Evolutionary conservation across 2,329 filamentous ascomycete species (phyloP), one percentile per base, ranked within the genome.

Genomic region (Aspergillus awamori): DNA sequence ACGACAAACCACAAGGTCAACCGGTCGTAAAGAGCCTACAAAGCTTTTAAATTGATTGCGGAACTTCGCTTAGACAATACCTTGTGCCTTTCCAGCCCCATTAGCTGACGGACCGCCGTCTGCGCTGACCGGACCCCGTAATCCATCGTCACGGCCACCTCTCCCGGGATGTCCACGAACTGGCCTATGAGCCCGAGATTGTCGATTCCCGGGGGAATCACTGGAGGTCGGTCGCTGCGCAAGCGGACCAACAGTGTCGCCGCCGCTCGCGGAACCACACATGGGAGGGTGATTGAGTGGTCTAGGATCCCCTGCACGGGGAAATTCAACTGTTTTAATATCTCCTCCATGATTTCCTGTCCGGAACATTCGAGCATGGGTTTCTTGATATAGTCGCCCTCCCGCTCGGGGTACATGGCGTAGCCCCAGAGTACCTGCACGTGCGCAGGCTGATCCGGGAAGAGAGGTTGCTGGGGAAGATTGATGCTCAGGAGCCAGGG

Each of bases 391-490:
- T 69, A 77, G 58, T 76, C 70, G 5, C 79, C 79, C 5, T 65
- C 59, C 28, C 66, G 63, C 8, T 74, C 72, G 0, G 78, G 75
- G 28, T 74, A 73, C n/a, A 80, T 69, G 1, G 73, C 75, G 57
- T 77, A 80, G 6, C 78, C 76, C 76, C 78, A 79, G 55, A 79
- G 68, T 10, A 78, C 76, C 20, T 74, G 68, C 30, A 74, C 67
- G 30, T 69, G 59, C 36, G 60, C 38, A 4, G 73, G 70, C 58
- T 81, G 79, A 36, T 71, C 69, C 36, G 72, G 67, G 63, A 81
- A 80, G 56, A 81, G 73, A 2, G 78, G 79, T 56, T 82, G 80
- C 10, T 68, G 69, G 17, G 79, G 79, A 47, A 81, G 67, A 3
- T 73, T 76, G 57, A 79, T 72, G 58, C 68, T 78, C 39, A 82